A percentile compares a stretch with the other conserved stretches of the same genome.
Evolutionary conservation across 495 filamentous ascomycete species (phyloP).

Genomic region (Hypoxylon fuscum): DNA sequence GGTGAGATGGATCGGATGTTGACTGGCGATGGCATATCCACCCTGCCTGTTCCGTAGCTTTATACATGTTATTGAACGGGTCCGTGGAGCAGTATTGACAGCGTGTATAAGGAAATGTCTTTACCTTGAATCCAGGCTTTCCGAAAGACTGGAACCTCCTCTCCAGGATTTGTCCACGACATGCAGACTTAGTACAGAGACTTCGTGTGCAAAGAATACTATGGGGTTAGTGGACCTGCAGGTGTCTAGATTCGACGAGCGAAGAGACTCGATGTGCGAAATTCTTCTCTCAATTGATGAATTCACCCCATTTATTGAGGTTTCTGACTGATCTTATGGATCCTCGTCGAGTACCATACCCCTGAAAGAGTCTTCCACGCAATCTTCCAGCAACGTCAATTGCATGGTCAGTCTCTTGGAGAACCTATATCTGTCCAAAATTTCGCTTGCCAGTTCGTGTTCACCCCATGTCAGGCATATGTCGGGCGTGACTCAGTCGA

Average conservation of each 20-base stretch:
- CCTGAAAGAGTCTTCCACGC: not conserved
- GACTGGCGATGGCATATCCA: slow-evolving; percentile 19
- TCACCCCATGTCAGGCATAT: no score
- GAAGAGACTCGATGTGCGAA: slow-evolving; percentile 2
- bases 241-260: slow-evolving; percentile 2
- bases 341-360: slow-evolving; percentile 5
- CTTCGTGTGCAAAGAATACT: slow-evolving; percentile 13
- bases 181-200: slow-evolving; percentile 3
- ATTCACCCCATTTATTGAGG: slow-evolving; percentile 11
- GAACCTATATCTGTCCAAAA: not conserved
- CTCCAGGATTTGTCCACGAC: slow-evolving; percentile 22
- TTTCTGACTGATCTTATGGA: slow-evolving; percentile 12
- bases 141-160: slow-evolving; percentile 14
- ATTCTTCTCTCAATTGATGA: slow-evolving; percentile 19
- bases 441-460: slow-evolving; percentile 7
- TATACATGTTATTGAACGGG: slow-evolving; percentile 14
- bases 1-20: slow-evolving; percentile 19
- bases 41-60: slow-evolving; percentile 23
- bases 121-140: slow-evolving; percentile 8
- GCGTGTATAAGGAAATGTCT: slow-evolving; percentile 28
- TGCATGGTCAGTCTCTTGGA: slow-evolving; percentile 1
- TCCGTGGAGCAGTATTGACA: slow-evolving; percentile 16
- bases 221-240: slow-evolving; percentile 7
- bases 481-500: slow-evolving; percentile 20
- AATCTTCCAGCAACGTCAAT: not conserved